A percentile compares a stretch with the other conserved stretches of the same genome.
These are phyloP conservation scores for Rhizoctonia solani DNA, from an alignment of 1,284 basidiomycete genomes.

Conservation along the genomic window DNA sequence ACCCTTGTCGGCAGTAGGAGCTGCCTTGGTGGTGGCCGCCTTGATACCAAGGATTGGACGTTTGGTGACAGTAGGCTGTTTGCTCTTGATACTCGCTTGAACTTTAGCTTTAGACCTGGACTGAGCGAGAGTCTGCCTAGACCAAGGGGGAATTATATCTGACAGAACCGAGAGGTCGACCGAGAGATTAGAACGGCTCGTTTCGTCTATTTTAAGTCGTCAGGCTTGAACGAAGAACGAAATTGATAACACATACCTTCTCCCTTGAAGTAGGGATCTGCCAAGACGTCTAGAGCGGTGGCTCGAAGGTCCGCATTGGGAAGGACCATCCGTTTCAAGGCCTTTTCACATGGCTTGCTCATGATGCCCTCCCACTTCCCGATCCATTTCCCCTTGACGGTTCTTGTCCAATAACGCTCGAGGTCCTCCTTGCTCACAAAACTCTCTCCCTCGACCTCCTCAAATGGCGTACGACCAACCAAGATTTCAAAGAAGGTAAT, in stretches of 20 bases:
- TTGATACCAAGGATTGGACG: background rate
- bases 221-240: background rate
- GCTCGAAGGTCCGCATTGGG: conserved; percentile 74
- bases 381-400: conserved; percentile 82
- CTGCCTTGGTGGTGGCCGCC: background rate
- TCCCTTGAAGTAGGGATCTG: conserved; percentile 63
- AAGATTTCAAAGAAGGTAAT: conserved; percentile 93
- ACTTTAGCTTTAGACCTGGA: conserved; percentile 5
- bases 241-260: background rate
- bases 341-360: conserved; percentile 59
- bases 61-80: background rate
- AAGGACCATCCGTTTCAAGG: conserved; percentile 74
- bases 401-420: conserved; percentile 81
- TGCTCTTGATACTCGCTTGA: conserved; percentile 9
- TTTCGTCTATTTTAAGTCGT: background rate
- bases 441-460: conserved; percentile 76
- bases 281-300: conserved; percentile 65
- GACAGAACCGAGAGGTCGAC: conserved; percentile 8
- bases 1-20: conserved; percentile 13
- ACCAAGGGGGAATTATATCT: conserved; percentile 31
- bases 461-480: conserved; percentile 88
- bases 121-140: conserved; percentile 30
- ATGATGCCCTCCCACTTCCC: conserved; percentile 68
- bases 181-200: conserved; percentile 12
- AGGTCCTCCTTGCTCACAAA: conserved; percentile 80